phyloP scores from a whole-genome alignment of 2,329 filamentous ascomycete species.

The Colletotrichum sp. region DNA sequence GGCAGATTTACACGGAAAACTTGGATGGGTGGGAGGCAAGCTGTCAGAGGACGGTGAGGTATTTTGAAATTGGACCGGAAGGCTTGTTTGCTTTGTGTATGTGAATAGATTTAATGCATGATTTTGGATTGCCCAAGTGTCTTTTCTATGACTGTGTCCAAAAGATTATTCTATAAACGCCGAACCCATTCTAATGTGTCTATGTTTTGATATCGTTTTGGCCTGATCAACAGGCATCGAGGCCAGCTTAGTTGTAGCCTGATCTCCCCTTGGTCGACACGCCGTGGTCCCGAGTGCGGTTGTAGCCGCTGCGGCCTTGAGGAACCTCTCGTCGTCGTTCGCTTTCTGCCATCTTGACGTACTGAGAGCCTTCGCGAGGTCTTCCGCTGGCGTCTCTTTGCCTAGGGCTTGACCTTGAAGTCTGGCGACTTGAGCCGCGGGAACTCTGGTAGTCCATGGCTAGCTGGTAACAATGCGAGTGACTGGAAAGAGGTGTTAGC shows the following conservation, averaged over 20 bases:
- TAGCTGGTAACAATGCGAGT: neutral
- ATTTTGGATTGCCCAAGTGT: neutral
- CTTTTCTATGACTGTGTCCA: neutral
- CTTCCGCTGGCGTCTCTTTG: neutral
- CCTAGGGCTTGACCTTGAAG: neutral
- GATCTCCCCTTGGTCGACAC: constrained; percentile 2
- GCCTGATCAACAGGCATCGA: neutral
- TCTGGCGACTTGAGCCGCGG: neutral
- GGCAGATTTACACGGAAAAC: neutral
- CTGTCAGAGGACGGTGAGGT: neutral
- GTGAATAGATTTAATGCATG: neutral
- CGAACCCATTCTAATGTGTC: neutral
- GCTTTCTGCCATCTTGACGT: neutral
- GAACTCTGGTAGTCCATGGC: neutral
- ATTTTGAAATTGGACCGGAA: neutral
- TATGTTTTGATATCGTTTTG: neutral
- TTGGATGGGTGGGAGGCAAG: neutral
- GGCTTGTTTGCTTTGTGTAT: neutral
- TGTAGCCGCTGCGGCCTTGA: constrained; percentile 12
- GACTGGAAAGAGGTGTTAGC: neutral
- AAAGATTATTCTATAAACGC: neutral
- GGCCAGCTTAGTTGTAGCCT: neutral
- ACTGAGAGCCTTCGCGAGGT: neutral
- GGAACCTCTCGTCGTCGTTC: neutral
- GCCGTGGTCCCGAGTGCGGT: neutral